A percentile compares a stretch with the other conserved stretches of the same genome.
phyloP scores from a whole-genome alignment of 78 protist genomes.

The Dictyostelium discoideum region DNA sequence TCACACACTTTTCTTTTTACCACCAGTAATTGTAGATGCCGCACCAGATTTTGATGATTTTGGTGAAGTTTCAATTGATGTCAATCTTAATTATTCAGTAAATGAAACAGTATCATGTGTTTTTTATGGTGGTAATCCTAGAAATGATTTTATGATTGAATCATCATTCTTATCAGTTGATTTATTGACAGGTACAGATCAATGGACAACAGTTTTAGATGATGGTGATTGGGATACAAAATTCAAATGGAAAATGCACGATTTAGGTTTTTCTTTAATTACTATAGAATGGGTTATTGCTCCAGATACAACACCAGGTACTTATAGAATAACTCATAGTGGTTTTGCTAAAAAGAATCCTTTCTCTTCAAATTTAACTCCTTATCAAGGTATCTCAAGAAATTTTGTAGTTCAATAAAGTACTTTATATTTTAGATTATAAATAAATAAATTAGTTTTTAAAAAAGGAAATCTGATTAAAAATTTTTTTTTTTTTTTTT shows the following conservation, averaged over 20 bases:
- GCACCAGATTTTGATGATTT: conserved; percentile 70
- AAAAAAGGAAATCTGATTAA: too few species aligned
- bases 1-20: conserved; percentile 55
- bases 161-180: conserved; percentile 77
- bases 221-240: conserved; percentile 85
- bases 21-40: conserved; percentile 80
- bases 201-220: conserved; percentile 39
- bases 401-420: conserved; percentile 36
- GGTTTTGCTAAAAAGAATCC: conserved; percentile 62
- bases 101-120: conserved; percentile 40
- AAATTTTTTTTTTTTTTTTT: too few species aligned
- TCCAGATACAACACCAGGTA: conserved; percentile 56
- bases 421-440: too few species aligned
- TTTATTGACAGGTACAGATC: background rate
- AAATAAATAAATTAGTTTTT: too few species aligned
- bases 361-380: conserved; percentile 12
- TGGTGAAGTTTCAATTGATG: conserved; percentile 58
- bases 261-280: conserved; percentile 34
- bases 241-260: conserved; percentile 65
- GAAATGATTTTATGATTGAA: conserved; percentile 74
- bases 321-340: conserved; percentile 70
- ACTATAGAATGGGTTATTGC: conserved; percentile 81
- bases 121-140: conserved; percentile 83
- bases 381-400: conserved; percentile 63
- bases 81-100: conserved; percentile 3